Evolutionary conservation across 495 filamentous ascomycete genomes (phyloP).

Genomic region (Hypoxylon trugodes): DNA sequence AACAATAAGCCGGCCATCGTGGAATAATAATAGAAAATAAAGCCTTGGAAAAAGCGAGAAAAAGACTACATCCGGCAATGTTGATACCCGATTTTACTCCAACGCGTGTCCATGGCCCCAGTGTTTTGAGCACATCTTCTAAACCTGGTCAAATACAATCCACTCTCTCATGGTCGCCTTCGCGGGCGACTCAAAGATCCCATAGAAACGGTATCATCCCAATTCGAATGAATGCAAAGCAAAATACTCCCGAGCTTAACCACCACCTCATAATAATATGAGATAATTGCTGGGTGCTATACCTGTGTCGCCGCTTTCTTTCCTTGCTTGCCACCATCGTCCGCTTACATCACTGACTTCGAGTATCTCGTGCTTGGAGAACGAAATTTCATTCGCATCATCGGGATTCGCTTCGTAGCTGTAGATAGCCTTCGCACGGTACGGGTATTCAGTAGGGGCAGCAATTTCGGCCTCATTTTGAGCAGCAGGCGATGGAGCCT

Average conservation of each 20-base stretch:
- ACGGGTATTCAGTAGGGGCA: constrained; percentile 91
- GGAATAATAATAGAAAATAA: constrained; percentile 43
- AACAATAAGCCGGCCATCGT: constrained; percentile 40
- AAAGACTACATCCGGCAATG: constrained; percentile 34
- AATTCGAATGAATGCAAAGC: constrained; percentile 13
- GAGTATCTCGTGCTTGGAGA: constrained; percentile 94
- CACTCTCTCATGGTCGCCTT: constrained; percentile 17
- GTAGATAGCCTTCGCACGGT: constrained; percentile 97
- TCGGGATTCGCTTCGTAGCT: constrained; percentile 98
- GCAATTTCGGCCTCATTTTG: constrained; percentile 69
- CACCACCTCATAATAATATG: constrained; percentile 79
- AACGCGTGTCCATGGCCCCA: constrained; percentile 42
- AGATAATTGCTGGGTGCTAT: constrained; percentile 98
- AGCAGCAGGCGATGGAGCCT: constrained; percentile 44
- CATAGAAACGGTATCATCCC: constrained; percentile 7
- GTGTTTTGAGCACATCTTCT: constrained; percentile 33
- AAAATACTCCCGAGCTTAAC: neutral
- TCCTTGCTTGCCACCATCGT: constrained; percentile 98
- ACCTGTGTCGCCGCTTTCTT: constrained; percentile 92
- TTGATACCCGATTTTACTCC: constrained; percentile 44
- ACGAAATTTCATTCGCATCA: constrained; percentile 97
- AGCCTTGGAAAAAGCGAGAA: constrained; percentile 40
- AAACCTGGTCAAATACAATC: constrained; percentile 43
- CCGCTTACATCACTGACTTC: constrained; percentile 98
- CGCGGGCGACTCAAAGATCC: neutral